Evolutionary conservation across 169 alveolate genomes (phyloP).

Genomic region (Perkinsus olseni): DNA sequence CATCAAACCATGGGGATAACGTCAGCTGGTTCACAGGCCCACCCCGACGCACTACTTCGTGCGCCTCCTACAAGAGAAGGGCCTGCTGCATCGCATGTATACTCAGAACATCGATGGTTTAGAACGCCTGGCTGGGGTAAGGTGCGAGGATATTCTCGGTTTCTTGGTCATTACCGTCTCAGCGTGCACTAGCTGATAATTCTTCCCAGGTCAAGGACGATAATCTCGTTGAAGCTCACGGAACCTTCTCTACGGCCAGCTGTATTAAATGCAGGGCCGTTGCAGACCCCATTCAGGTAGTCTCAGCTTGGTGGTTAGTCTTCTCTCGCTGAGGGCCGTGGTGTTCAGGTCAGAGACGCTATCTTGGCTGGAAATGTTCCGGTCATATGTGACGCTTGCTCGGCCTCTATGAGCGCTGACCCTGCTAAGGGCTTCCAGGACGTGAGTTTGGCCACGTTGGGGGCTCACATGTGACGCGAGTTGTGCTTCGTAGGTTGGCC

Average conservation of each 20-base stretch:
- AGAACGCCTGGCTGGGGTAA: slow-evolving; percentile 61
- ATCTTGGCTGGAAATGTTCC: not conserved
- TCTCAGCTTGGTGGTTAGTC: slow-evolving; percentile 5
- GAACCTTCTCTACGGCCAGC: slow-evolving; percentile 48
- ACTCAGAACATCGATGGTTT: slow-evolving; percentile 72
- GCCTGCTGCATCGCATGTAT: slow-evolving; percentile 27
- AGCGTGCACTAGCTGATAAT: not conserved
- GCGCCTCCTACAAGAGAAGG: slow-evolving; percentile 33
- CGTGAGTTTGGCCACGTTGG: slow-evolving; percentile 41
- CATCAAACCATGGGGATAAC: slow-evolving; percentile 2
- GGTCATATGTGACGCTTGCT: not conserved
- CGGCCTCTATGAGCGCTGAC: slow-evolving; percentile 19
- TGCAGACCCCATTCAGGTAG: slow-evolving; percentile 22
- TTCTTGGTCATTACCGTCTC: no score
- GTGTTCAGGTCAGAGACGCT: not conserved
- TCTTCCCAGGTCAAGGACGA: slow-evolving; percentile 7
- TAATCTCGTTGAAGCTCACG: slow-evolving; percentile 62
- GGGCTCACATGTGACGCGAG: not conserved
- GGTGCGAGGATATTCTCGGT: not conserved
- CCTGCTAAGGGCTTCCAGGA: slow-evolving; percentile 36
- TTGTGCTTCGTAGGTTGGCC: slow-evolving; percentile 19
- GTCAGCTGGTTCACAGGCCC: slow-evolving; percentile 40
- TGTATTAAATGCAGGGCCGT: slow-evolving; percentile 50
- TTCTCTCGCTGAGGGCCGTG: not conserved
- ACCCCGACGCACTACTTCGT: slow-evolving; percentile 55